Percentiles rank a stretch among this genome's conserved stretches.
Conservation (phyloP, 2,329 filamentous ascomycete species). For the Delphinella strobiligena region DNA sequence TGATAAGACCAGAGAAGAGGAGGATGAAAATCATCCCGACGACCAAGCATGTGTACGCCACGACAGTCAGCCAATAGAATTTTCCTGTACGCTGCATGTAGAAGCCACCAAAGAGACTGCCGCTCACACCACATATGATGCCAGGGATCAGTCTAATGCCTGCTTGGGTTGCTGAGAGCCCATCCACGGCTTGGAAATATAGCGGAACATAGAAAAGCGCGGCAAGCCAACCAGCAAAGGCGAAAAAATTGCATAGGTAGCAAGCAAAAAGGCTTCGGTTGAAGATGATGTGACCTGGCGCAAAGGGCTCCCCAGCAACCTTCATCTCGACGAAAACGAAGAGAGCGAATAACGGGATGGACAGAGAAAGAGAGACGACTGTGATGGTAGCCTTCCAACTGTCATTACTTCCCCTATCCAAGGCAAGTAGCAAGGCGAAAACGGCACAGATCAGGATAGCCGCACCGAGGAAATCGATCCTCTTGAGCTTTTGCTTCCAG, state of each 20-base stretch:
- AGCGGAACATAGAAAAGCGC: conserved; percentile 63
- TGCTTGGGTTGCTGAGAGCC: conserved; percentile 49
- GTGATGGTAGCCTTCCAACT: conserved; percentile 52
- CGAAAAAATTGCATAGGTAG: conserved; percentile 63
- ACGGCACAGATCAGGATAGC: conserved; percentile 53
- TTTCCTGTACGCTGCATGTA: conserved; percentile 58
- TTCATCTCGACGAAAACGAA: conserved; percentile 59
- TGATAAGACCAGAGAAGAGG: conserved; percentile 43
- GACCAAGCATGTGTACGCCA: conserved; percentile 41
- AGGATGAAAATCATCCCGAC: conserved; percentile 45
- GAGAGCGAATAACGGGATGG: conserved; percentile 47
- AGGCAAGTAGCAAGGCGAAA: conserved; percentile 51
- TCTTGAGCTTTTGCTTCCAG: conserved; percentile 53
- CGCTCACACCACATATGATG: conserved; percentile 49
- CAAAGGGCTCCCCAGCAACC: conserved; percentile 59
- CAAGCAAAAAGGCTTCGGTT: conserved; percentile 53
- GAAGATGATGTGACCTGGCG: conserved; percentile 62
- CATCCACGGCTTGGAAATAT: conserved; percentile 63
- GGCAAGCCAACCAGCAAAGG: conserved; percentile 47
- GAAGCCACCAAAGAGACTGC: conserved; percentile 52
- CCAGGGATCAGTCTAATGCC: conserved; percentile 56
- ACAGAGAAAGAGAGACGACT: conserved; percentile 43
- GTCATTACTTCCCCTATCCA: conserved; percentile 62
- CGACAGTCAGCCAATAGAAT: conserved; percentile 58
- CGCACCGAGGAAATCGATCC: conserved; percentile 64